Evolutionary conservation across 768 basidiomycete genomes (phyloP).

Genomic region (Macrolepiota fuliginosa): DNA sequence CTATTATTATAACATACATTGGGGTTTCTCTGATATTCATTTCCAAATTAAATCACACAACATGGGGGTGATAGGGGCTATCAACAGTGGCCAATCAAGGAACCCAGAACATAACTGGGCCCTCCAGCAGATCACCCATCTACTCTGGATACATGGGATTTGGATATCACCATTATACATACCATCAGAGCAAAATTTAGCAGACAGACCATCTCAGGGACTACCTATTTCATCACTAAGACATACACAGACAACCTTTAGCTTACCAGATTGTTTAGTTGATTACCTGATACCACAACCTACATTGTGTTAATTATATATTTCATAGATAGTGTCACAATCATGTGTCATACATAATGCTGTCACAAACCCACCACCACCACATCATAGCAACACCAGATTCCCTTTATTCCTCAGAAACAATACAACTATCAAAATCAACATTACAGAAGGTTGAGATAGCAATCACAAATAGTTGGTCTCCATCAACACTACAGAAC

Average conservation of each 20-base stretch:
- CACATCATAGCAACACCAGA: background rate
- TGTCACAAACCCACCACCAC: background rate
- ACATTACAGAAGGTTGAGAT: background rate
- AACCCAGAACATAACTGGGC: slow-evolving; percentile 19
- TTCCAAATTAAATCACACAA: slow-evolving; percentile 32
- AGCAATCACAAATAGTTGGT: background rate
- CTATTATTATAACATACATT: background rate
- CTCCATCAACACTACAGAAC: background rate
- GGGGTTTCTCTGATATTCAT: slow-evolving; percentile 18
- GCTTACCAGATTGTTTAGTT: background rate
- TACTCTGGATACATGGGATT: slow-evolving; percentile 5
- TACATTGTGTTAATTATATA: background rate
- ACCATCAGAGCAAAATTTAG: slow-evolving; percentile 11
- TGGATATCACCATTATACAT: slow-evolving; percentile 7
- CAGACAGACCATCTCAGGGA: slow-evolving; percentile 14
- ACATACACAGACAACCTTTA: background rate
- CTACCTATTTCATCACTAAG: background rate
- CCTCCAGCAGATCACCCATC: slow-evolving; percentile 11
- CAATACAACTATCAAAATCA: background rate
- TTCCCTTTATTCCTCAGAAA: too few relatives aligned
- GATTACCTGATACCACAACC: background rate
- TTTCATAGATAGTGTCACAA: background rate
- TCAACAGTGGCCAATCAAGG: slow-evolving; percentile 16
- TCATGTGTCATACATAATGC: background rate
- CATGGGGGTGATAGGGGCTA: slow-evolving; percentile 29